Conservation (phyloP, 495 filamentous ascomycete species). For the Trichoderma orchidacearum region DNA sequence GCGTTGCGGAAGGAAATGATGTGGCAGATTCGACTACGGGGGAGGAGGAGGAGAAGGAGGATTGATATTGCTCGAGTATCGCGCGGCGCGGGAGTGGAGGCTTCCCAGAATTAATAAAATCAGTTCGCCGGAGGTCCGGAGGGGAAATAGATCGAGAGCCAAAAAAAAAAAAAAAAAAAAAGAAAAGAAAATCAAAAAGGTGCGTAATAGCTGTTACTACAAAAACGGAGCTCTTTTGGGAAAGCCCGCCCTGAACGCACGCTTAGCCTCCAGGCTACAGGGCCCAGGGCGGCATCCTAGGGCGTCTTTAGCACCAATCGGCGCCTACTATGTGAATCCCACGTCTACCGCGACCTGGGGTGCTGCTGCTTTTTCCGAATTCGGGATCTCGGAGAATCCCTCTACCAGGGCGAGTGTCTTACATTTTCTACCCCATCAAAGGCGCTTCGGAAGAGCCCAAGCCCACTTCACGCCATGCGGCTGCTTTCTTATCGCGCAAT, state of each 20-base stretch:
- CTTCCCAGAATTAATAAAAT: background rate
- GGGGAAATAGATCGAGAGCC: background rate
- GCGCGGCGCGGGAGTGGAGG: background rate
- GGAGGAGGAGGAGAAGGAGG: background rate
- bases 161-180: background rate
- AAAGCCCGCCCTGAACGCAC: background rate
- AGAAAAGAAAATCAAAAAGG: conserved; percentile 4
- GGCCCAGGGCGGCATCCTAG: background rate
- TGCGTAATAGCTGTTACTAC: conserved; percentile 1
- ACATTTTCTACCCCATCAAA: background rate
- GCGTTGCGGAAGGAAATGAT: background rate
- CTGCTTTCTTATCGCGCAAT: background rate
- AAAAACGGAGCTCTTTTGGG: background rate
- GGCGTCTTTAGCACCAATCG: background rate
- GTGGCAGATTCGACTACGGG: background rate
- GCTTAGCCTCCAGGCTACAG: background rate
- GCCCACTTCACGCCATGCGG: background rate
- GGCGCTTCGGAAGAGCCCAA: no score
- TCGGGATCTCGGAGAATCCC: background rate
- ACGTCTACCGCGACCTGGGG: background rate
- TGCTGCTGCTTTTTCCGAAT: background rate
- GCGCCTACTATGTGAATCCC: no score
- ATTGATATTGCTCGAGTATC: background rate
- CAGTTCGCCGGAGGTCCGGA: background rate
- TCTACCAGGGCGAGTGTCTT: background rate